Evolutionary conservation across 768 basidiomycete species (phyloP), one percentile per base, ranked within the genome.

Genomic region (Boletus coccyginus): DNA sequence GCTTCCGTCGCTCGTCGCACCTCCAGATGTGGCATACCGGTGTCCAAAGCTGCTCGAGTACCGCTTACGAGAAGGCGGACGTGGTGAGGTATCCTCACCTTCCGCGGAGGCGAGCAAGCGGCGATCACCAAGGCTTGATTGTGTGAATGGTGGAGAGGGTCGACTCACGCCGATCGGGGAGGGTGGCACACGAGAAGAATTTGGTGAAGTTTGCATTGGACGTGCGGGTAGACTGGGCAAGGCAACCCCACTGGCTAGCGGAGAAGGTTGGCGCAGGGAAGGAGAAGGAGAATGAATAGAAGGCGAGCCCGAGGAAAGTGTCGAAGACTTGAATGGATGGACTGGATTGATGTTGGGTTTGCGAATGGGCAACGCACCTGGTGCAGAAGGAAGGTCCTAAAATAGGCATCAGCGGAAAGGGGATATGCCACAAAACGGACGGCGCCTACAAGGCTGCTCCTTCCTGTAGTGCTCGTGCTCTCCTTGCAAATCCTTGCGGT

Each of bases 41-140:
- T 91, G 84, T 11, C 86, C 84, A 66, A 92, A 92, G 57, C 84
- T 88, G 61, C 87, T 89, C 44, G 86, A 88, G 73, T 90, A 92
- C 8, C 88, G 76, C 68, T 87, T 88, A 39, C 84, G 74, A 31
- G 60, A 11, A 48, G 67, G 67, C 1, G 64, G 27, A 12, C 68
- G 63, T 11, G 68, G 63, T 21, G 68, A 65, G 29, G 60, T 62
- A 24, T 73, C 74, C n/a, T 66, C 73, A 10, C 70, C 74, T 56
- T 74, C 73, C 16, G 64, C 61, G n/a, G 71, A 73, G 7, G 61
- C 55, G n/a, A 74, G 62, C 24, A 75, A 77, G 4, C 76, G 69
- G n/a, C 75, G 65, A 50, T 75, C 76, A 8, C 77, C 72, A 16
- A 80, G 62, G 57, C 74, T 77, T n/a, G 70, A 73, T 21, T 78